Evolutionary conservation across 2,329 filamentous ascomycete species (phyloP).

Genomic region (Fonsecaea pedrosoi): DNA sequence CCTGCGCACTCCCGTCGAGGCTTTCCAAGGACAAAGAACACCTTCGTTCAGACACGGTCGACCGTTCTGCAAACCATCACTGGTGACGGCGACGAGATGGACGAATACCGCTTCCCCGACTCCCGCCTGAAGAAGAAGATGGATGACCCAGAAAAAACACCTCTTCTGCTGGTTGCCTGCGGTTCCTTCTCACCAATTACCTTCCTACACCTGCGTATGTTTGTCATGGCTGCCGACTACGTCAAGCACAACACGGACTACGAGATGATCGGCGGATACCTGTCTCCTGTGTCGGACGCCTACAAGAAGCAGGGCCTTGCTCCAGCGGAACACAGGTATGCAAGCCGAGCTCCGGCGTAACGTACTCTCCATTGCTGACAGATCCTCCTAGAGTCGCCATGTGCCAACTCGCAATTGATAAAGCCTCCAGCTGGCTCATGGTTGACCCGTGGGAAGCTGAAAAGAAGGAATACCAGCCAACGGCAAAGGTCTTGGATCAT

Average conservation of each 20-base stretch:
- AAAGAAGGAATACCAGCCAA: conserved; percentile 83
- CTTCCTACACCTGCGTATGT: conserved; percentile 82
- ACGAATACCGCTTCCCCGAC: conserved; percentile 54
- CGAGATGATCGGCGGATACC: conserved; percentile 84
- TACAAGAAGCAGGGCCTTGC: conserved; percentile 84
- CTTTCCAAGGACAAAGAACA: conserved; percentile 1
- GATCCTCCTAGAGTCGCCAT: conserved; percentile 68
- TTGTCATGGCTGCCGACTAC: conserved; percentile 84
- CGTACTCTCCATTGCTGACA: conserved; percentile 18
- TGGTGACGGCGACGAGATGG: conserved; percentile 41
- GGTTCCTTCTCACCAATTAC: conserved; percentile 75
- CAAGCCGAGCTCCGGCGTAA: conserved; percentile 1
- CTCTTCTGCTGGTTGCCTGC: conserved; percentile 57
- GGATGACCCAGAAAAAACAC: conserved; percentile 56
- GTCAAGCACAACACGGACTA: conserved; percentile 76
- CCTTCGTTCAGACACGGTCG: conserved; percentile 23
- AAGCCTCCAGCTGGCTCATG: conserved; percentile 80
- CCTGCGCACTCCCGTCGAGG: conserved; percentile 9
- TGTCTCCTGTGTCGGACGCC: conserved; percentile 76
- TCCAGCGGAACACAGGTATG: conserved; percentile 70
- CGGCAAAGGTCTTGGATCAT: conserved; percentile 87
- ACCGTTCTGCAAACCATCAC: conserved; percentile 37
- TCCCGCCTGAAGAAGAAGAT: conserved; percentile 54
- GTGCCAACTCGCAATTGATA: conserved; percentile 80
- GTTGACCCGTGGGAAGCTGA: conserved; percentile 90